phyloP scores from a whole-genome alignment of 2,329 filamentous ascomycete species.

The Fusarium floridanum region DNA sequence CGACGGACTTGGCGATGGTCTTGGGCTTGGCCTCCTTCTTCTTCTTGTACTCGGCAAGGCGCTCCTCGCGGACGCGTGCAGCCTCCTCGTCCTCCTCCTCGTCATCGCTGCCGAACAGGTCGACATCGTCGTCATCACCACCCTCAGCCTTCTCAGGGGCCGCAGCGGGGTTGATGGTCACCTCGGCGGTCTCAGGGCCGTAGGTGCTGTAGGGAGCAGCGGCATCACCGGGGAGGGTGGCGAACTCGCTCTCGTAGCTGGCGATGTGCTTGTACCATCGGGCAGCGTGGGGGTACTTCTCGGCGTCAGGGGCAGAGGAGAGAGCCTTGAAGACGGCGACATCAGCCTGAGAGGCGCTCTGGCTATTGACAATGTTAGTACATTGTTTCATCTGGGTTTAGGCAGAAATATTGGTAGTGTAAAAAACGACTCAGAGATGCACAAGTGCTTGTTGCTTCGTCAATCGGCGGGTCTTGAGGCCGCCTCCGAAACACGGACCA shows the following conservation, averaged over 20 bases:
- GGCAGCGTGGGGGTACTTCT: conserved; percentile 93
- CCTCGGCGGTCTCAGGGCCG: conserved; percentile 84
- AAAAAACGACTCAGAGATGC: conserved; percentile 75
- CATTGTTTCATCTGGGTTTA: conserved; percentile 9
- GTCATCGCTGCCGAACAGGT: conserved; percentile 93
- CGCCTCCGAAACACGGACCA: conserved; percentile 96
- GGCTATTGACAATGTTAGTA: conserved; percentile 52
- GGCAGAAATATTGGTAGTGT: conserved; percentile 13
- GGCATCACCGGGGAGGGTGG: conserved; percentile 89
- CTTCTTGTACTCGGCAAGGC: conserved; percentile 92
- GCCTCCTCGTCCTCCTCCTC: conserved; percentile 96
- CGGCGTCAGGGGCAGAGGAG: conserved; percentile 78
- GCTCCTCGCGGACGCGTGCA: conserved; percentile 85
- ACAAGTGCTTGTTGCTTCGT: conserved; percentile 80
- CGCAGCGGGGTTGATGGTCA: conserved; percentile 88
- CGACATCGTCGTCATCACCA: conserved; percentile 78
- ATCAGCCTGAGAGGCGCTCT: conserved; percentile 90
- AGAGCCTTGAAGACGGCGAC: conserved; percentile 95
- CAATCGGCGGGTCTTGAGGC: conserved; percentile 91
- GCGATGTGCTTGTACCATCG: conserved; percentile 99
- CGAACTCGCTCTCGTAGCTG: conserved; percentile 92
- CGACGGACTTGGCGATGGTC: conserved; percentile 93
- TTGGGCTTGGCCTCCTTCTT: conserved; percentile 97
- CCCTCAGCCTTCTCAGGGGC: conserved; percentile 59
- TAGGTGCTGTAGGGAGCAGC: conserved; percentile 91